A percentile compares a stretch with the other conserved stretches of the same genome.
Evolutionary conservation across 2,329 filamentous ascomycete species (phyloP).

Genomic region (Alternaria atra): DNA sequence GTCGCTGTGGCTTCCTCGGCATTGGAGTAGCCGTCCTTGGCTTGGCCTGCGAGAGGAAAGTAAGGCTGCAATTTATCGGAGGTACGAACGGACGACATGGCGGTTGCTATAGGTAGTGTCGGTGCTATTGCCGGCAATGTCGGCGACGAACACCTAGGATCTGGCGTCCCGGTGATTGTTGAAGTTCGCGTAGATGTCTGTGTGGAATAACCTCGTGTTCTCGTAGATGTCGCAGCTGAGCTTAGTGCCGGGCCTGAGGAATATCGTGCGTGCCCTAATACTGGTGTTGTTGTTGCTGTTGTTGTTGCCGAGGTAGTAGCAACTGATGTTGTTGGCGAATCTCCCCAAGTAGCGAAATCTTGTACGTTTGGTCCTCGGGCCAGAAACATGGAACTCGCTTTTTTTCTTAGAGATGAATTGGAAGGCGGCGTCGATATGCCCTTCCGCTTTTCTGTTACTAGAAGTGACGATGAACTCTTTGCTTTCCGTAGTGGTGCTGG

Average conservation of each 20-base stretch:
- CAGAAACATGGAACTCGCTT: conserved; percentile 3
- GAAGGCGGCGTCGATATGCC: neutral
- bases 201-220: neutral
- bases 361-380: neutral
- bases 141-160: neutral
- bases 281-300: neutral
- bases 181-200: neutral
- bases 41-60: conserved; percentile 27
- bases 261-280: neutral
- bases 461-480: neutral
- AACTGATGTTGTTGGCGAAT: neutral
- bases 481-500: neutral
- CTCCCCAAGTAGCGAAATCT: neutral
- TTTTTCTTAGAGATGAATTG: neutral
- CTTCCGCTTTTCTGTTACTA: neutral
- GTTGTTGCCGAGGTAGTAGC: neutral
- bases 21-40: conserved; percentile 33
- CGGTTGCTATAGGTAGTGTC: neutral
- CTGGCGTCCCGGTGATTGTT: neutral
- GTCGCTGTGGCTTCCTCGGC: conserved; percentile 38
- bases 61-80: conserved; percentile 16
- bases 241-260: neutral
- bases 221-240: neutral
- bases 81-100: conserved; percentile 10
- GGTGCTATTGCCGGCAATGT: neutral